These are phyloP conservation scores for Leishmania gerbilli DNA, from an alignment of 208 protist genomes.

Conservation along the genomic window DNA sequence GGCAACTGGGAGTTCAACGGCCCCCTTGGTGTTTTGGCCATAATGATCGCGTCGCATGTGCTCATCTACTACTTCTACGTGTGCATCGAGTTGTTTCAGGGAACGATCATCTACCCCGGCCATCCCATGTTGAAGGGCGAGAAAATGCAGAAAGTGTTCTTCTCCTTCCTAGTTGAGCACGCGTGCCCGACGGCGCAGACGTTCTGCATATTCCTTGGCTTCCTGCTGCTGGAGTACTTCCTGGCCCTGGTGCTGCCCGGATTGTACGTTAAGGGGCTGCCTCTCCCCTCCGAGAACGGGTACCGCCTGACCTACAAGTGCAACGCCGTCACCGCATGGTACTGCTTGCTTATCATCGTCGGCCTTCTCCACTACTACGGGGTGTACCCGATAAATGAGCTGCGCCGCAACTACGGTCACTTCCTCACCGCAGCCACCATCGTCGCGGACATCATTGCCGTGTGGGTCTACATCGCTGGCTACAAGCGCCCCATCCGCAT, in stretches of 20 bases:
- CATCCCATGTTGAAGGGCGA: constrained; percentile 68
- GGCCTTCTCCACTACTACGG: constrained; percentile 67
- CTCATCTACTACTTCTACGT: constrained; percentile 92
- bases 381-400: constrained; percentile 61
- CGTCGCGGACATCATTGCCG: constrained; percentile 74
- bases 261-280: constrained; percentile 80
- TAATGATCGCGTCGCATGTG: constrained; percentile 89
- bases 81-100: constrained; percentile 77
- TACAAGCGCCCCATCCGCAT: constrained; percentile 74
- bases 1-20: constrained; percentile 88
- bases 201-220: constrained; percentile 58
- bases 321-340: constrained; percentile 89
- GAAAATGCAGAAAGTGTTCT: constrained; percentile 53
- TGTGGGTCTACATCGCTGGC: constrained; percentile 74
- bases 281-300: constrained; percentile 82
- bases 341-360: constrained; percentile 71
- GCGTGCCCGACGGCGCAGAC: constrained; percentile 49
- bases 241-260: constrained; percentile 80
- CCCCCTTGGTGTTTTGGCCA: constrained; percentile 47
- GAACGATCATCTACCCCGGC: constrained; percentile 82
- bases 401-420: constrained; percentile 76
- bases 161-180: constrained; percentile 49
- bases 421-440: constrained; percentile 81
- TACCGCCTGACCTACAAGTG: constrained; percentile 87
- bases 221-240: constrained; percentile 80